A percentile compares a stretch with the other conserved stretches of the same genome.
These are phyloP conservation scores for Sarocladiaceae sp. DNA, from an alignment of 2,329 filamentous ascomycete genomes.

Conservation along the genomic window DNA sequence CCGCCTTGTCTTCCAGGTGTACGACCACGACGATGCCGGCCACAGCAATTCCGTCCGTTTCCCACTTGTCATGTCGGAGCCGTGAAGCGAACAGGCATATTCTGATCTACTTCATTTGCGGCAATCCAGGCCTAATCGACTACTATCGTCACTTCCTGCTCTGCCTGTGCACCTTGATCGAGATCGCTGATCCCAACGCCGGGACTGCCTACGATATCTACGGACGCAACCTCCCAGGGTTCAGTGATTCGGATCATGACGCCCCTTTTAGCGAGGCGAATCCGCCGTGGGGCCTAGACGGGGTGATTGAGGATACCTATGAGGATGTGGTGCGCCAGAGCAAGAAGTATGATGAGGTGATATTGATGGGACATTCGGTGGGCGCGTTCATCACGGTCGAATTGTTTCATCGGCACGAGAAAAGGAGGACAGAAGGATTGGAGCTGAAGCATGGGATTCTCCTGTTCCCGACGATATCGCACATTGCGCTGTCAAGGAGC, in stretches of 20 bases:
- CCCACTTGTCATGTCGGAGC: not conserved
- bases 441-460: conserved; percentile 46
- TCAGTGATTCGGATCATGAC: conserved; percentile 43
- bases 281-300: conserved; percentile 45
- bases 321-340: conserved; percentile 27
- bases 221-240: conserved; percentile 53
- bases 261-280: conserved; percentile 20
- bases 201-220: conserved; percentile 45
- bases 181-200: conserved; percentile 27
- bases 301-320: conserved; percentile 43
- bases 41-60: not conserved
- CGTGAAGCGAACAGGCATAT: conserved; percentile 19
- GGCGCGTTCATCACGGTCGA: conserved; percentile 68
- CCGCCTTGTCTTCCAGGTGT: too few relatives aligned
- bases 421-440: conserved; percentile 19
- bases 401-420: conserved; percentile 51
- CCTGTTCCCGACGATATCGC: conserved; percentile 68
- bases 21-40: not conserved
- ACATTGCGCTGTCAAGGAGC: conserved; percentile 57
- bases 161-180: conserved; percentile 47
- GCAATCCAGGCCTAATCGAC: conserved; percentile 68
- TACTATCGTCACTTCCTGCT: conserved; percentile 67
- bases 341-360: conserved; percentile 46
- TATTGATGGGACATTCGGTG: conserved; percentile 69
- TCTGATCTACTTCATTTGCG: conserved; percentile 67